Conservation (phyloP, 2,329 filamentous ascomycete genomes). For the Colletotrichum tabaci region DNA sequence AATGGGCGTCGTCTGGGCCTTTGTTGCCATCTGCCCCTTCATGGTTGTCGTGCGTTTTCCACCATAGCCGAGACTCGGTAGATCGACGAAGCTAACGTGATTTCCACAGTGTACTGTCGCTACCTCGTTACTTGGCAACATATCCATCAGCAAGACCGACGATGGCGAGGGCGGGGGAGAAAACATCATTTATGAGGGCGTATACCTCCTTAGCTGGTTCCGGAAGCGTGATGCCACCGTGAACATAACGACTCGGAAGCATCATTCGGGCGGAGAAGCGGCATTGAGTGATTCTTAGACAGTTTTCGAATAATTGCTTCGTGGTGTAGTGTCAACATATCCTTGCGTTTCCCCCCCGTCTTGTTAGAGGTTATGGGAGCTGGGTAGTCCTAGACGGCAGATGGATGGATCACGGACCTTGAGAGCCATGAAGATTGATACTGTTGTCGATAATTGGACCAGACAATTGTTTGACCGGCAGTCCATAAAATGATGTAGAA, state of each 20-base stretch:
- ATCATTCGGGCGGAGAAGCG: conserved; percentile 5
- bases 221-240: conserved; percentile 2
- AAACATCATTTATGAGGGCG: conserved; percentile 49
- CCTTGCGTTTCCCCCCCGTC: background rate
- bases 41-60: conserved; percentile 58
- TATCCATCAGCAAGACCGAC: conserved; percentile 49
- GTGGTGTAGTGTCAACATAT: too few species aligned
- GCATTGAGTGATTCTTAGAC: background rate
- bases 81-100: background rate
- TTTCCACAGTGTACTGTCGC: conserved; percentile 46
- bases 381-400: background rate
- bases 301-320: background rate
- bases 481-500: too few species aligned
- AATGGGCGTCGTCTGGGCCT: conserved; percentile 76
- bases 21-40: conserved; percentile 73
- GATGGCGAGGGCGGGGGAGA: conserved; percentile 46
- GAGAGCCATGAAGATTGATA: too few species aligned
- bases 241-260: conserved; percentile 8
- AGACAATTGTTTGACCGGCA: too few species aligned
- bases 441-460: too few species aligned
- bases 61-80: too few species aligned
- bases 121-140: conserved; percentile 52
- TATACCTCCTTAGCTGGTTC: conserved; percentile 47
- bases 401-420: background rate
- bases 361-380: background rate